These are phyloP conservation scores for Amoebophrya sp. DNA, from an alignment of 169 alveolate genomes.

Conservation along the genomic window DNA sequence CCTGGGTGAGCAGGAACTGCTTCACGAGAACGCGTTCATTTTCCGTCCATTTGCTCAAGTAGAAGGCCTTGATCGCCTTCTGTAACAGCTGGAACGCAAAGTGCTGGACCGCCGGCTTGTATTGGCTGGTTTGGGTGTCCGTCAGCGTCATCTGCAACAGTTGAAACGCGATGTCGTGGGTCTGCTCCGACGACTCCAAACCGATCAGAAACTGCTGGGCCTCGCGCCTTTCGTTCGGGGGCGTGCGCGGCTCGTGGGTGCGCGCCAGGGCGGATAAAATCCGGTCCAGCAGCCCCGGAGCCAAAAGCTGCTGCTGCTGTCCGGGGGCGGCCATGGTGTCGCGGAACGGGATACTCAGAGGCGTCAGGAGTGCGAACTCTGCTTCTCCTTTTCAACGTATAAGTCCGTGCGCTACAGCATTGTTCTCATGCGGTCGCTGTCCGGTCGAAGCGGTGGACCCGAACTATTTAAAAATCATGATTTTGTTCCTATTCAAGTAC, in stretches of 20 bases:
- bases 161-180: background rate
- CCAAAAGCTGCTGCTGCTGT: too few relatives aligned
- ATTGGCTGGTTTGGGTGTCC: background rate
- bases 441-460: too few relatives aligned
- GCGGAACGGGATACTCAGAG: too few relatives aligned
- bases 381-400: too few relatives aligned
- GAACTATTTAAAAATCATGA: too few relatives aligned
- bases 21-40: background rate
- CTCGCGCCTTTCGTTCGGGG: background rate
- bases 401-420: too few relatives aligned
- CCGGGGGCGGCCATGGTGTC: too few relatives aligned
- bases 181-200: background rate
- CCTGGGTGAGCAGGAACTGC: background rate
- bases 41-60: background rate
- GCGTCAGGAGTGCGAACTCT: too few relatives aligned
- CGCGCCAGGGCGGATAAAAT: background rate
- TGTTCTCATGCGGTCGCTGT: too few relatives aligned
- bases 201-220: background rate
- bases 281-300: too few relatives aligned
- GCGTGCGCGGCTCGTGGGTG: background rate
- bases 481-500: too few relatives aligned
- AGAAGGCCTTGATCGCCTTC: background rate
- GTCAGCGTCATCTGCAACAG: background rate
- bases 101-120: background rate
- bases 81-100: background rate